Evolutionary conservation across 371 early-diverging fungal genomes (phyloP).

Genomic region (Mucor sp.): DNA sequence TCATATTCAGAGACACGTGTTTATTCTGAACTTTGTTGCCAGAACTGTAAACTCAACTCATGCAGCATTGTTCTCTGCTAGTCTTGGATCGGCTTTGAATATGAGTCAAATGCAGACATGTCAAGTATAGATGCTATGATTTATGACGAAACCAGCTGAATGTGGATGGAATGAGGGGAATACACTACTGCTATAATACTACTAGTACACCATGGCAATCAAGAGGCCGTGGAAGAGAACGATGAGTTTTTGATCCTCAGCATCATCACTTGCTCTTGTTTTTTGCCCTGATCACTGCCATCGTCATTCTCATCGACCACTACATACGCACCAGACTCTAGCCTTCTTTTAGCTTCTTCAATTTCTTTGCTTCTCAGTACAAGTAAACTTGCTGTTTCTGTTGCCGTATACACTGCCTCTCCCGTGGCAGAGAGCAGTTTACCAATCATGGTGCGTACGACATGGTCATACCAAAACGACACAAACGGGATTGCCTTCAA

Average conservation of each 20-base stretch:
- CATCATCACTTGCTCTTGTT: slow-evolving; percentile 3
- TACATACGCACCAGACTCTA: slow-evolving; percentile 7
- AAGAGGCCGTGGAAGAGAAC: not conserved
- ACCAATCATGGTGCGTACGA: slow-evolving; percentile 55
- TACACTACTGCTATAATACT: too few relatives aligned
- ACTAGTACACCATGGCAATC: not conserved
- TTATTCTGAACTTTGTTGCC: not conserved
- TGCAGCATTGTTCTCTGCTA: not conserved
- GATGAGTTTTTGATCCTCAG: slow-evolving; percentile 7
- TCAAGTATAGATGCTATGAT: too few relatives aligned
- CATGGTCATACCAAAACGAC: slow-evolving; percentile 63
- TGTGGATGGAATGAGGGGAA: too few relatives aligned
- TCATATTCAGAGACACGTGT: not conserved
- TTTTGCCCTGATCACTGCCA: not conserved
- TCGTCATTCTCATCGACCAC: not conserved
- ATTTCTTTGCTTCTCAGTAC: slow-evolving; percentile 28
- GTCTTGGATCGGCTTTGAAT: not conserved
- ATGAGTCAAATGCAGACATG: too few relatives aligned
- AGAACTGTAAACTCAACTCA: not conserved
- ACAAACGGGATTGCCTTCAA: slow-evolving; percentile 57
- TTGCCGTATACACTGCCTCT: slow-evolving; percentile 53
- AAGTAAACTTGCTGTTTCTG: slow-evolving; percentile 34
- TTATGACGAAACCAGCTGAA: too few relatives aligned
- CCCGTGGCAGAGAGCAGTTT: slow-evolving; percentile 53
- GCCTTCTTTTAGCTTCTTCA: slow-evolving; percentile 23